Evolutionary conservation across 2,329 filamentous ascomycete genomes (phyloP), one percentile per base, ranked within the genome.

Genomic region (Dendrostoma leiphaemia): DNA sequence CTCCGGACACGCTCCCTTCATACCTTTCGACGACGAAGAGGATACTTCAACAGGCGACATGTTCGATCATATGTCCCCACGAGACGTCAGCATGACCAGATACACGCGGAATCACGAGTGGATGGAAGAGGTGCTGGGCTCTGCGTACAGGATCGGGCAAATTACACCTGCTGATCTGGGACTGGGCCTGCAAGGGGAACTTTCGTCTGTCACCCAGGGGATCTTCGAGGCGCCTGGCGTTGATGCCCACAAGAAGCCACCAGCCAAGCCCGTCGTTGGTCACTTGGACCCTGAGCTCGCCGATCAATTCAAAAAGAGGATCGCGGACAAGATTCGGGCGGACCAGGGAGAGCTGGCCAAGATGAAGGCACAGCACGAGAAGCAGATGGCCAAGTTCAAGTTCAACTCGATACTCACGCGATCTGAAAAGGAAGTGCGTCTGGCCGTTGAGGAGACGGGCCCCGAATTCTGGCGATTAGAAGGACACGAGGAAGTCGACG

Each of bases 111-210:
- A 99, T 64, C 93, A 99, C 65, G 91, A 96, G 69, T 97, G 93
- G 94, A 96, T 99, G 90, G 94, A 97, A 66, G 93, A 99, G 71
- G 86, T 99, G 26, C 82, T 97, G 51, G 90, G 89, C 1, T 97
- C 93, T 1, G 91, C 92, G 0, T 97, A 96, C 67, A 81, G 88
- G 23, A 88, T 93, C 58, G 82, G 82, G 47, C 90, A 95, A 67
- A 96, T 99, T 54, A 84, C 87, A 8, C 91, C 93, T 1, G 84
- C 91, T 3, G 92, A 96, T 67, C 82, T 97, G 31, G 91, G 91
- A 1, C 76, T 97, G 9, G 94, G 94, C 4, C 80, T 89, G 48
- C 89, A 86, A 70, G 94, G 94, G 34, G 89, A 92, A 69, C 78
- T 99, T 19, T 85, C 89, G 23, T 79, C 82, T 0, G 74, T 97